Evolutionary conservation across 441 rosid species (phyloP), one percentile per base, ranked within the genome.

Genomic region (Pelargonium fulgidum): DNA sequence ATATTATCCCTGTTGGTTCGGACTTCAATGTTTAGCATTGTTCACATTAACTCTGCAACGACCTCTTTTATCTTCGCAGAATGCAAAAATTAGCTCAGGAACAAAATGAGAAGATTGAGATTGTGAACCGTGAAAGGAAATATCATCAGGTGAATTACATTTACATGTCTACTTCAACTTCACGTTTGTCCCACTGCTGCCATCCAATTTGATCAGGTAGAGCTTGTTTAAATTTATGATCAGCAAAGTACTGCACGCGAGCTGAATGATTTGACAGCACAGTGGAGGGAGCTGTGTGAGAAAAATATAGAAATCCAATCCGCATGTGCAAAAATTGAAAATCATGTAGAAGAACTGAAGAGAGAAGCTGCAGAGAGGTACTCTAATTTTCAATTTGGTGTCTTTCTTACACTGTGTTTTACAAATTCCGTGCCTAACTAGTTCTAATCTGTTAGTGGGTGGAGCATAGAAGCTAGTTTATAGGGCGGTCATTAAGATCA

Each of bases 171-270:
- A 13, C 26, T 50, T 26, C n/a, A 41, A 54, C 64, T 72, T 64
- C 64, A 54, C 26, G 61, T 72, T 13, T 59, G 74, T 45, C 69
- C 48, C 6, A 76, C n/a, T n/a, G n/a, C 62, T 71, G 2, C n/a
- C 36, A 45, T 58, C 48, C 1, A 2, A 33, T 59, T 9, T 67
- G 59, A 72, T 59, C 75, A n/a, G 44, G 66, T 70, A 52, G 70
- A 70, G 24, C 65, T 62, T 12, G 17, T 70, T 75, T 52, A 42
- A 52, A 58, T 67, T 59, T 58, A 44, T 74, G 68, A 74, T 50
- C 82, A 93, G 98, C 96, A 91, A 89, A 89, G 85, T 63, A 88
- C 97, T 75, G 90, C 89, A 10, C 85, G 81, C 56, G 99, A 93
- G 86, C 88, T 91, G 52, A 85, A 84, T 80, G 92, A 96, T 72